phyloP scores from a whole-genome alignment of 352 stramenopile species.

The Blastocystis sp. region DNA sequence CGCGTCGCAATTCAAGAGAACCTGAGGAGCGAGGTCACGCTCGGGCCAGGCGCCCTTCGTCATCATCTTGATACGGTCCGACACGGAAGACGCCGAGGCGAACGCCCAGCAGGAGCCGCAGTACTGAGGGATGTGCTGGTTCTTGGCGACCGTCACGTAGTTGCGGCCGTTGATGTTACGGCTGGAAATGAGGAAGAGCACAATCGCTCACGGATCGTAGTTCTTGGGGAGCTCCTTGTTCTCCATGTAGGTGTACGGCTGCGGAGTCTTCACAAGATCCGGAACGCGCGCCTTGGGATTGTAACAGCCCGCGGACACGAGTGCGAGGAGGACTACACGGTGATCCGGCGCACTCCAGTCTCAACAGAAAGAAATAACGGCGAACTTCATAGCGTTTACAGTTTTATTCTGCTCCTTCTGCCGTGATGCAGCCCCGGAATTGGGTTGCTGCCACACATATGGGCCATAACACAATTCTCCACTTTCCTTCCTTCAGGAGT shows the following conservation, averaged over 20 bases:
- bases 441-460: neutral
- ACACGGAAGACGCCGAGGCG: slow-evolving; percentile 76
- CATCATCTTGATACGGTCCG: slow-evolving; percentile 77
- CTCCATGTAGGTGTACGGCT: slow-evolving; percentile 12
- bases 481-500: no score
- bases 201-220: slow-evolving; percentile 51
- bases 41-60: slow-evolving; percentile 77
- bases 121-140: slow-evolving; percentile 95
- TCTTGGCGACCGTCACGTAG: slow-evolving; percentile 95
- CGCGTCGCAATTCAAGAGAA: slow-evolving; percentile 83
- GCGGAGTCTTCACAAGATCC: slow-evolving; percentile 45
- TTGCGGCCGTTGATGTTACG: slow-evolving; percentile 89
- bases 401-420: neutral
- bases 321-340: slow-evolving; percentile 18
- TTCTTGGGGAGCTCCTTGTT: slow-evolving; percentile 40
- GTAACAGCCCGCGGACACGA: slow-evolving; percentile 50
- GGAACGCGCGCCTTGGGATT: slow-evolving; percentile 51
- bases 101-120: slow-evolving; percentile 88
- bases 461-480: neutral
- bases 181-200: slow-evolving; percentile 10
- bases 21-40: slow-evolving; percentile 84
- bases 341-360: neutral
- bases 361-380: slow-evolving; percentile 34
- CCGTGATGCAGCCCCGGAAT: neutral
- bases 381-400: slow-evolving; percentile 9